These are phyloP conservation scores for Pyrus betulifolia DNA, from an alignment of 306 rosid species.

Conservation along the genomic window DNA sequence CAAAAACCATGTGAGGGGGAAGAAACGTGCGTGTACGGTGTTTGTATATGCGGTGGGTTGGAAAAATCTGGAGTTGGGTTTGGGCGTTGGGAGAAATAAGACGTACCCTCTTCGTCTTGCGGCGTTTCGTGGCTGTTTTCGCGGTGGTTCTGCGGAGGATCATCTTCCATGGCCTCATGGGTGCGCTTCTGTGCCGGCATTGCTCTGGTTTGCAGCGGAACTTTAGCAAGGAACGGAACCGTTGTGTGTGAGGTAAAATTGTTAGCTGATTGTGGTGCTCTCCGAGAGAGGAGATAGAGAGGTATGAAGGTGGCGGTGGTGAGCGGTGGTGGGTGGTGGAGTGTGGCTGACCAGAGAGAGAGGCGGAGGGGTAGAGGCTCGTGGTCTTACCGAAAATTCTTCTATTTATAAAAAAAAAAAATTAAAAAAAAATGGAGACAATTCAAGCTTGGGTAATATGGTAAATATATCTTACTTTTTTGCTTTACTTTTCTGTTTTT, in stretches of 20 bases:
- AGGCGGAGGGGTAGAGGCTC: slow-evolving; percentile 28
- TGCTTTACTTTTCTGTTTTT: not conserved
- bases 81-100: slow-evolving; percentile 14
- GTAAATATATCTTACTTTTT: not conserved
- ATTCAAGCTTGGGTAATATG: not conserved
- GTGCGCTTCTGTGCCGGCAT: slow-evolving; percentile 70
- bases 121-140: slow-evolving; percentile 20
- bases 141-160: slow-evolving; percentile 17
- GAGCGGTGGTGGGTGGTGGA: slow-evolving; percentile 18
- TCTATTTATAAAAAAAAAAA: not conserved
- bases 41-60: not conserved
- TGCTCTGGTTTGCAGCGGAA: slow-evolving; percentile 26
- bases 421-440: not conserved
- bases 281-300: not conserved
- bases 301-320: not conserved
- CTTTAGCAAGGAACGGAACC: not conserved
- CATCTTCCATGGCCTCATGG: slow-evolving; percentile 30
- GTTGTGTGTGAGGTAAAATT: not conserved
- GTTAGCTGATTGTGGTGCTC: not conserved
- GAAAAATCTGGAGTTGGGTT: not conserved
- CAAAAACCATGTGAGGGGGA: slow-evolving; percentile 10
- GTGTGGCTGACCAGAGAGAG: slow-evolving; percentile 19
- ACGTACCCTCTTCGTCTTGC: slow-evolving; percentile 47
- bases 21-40: not conserved
- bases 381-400: slow-evolving; percentile 15